Evolutionary conservation across 345 rosid genomes (phyloP).

Genomic region (Boechera stricta): DNA sequence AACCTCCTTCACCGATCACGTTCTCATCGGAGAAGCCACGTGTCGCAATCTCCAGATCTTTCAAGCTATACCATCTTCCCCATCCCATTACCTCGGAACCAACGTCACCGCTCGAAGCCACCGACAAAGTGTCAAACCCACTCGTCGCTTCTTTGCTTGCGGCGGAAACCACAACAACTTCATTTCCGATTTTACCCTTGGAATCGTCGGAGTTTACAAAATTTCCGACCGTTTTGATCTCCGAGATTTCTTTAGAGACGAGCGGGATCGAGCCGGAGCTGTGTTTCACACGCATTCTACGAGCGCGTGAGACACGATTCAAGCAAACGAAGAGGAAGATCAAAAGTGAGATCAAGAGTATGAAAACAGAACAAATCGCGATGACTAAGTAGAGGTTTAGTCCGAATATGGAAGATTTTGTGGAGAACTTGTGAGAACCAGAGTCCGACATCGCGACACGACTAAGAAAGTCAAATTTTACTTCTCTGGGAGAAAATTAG

Average conservation of each 20-base stretch:
- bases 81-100: conserved; percentile 68
- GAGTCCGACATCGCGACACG: conserved; percentile 59
- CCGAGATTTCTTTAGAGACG: conserved; percentile 73
- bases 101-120: conserved; percentile 57
- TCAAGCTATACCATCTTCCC: conserved; percentile 88
- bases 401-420: conserved; percentile 56
- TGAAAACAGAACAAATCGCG: conserved; percentile 51
- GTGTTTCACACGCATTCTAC: conserved; percentile 64
- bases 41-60: conserved; percentile 90
- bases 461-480: not conserved
- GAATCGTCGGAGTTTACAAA: conserved; percentile 29
- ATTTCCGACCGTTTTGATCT: conserved; percentile 61
- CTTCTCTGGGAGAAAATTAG: not conserved
- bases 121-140: conserved; percentile 50
- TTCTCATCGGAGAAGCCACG: conserved; percentile 76
- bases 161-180: conserved; percentile 24
- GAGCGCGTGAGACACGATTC: conserved; percentile 57
- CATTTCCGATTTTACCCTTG: conserved; percentile 46
- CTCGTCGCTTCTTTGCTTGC: conserved; percentile 47
- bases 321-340: conserved; percentile 64
- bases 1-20: conserved; percentile 96
- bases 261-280: conserved; percentile 77
- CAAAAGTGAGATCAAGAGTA: conserved; percentile 49
- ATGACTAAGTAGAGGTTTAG: conserved; percentile 66
- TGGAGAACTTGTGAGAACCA: conserved; percentile 44